phyloP scores from a whole-genome alignment of 805 yeast genomes.

The Tetrapisispora fleetii region DNA sequence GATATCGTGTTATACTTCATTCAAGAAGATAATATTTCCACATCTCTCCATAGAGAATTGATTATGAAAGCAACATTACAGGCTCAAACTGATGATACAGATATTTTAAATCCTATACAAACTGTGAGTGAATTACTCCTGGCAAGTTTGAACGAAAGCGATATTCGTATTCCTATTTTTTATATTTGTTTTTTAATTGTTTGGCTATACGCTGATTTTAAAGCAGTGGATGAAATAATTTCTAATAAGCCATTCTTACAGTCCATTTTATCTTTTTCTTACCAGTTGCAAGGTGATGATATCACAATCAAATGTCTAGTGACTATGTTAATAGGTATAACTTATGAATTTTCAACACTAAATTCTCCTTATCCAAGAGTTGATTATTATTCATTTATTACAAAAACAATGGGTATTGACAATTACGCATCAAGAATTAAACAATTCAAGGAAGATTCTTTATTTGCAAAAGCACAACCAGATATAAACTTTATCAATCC shows the following conservation, averaged over 20 bases:
- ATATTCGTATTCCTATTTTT: constrained; percentile 69
- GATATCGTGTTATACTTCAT: constrained; percentile 54
- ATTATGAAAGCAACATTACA: constrained; percentile 36
- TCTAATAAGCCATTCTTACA: constrained; percentile 56
- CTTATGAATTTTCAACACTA: constrained; percentile 71
- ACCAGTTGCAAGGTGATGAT: constrained; percentile 42
- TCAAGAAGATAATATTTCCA: constrained; percentile 32
- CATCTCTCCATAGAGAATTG: constrained; percentile 37
- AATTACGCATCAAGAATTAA: constrained; percentile 64
- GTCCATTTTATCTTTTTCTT: constrained; percentile 56
- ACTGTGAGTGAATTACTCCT: constrained; percentile 68
- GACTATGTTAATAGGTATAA: constrained; percentile 59
- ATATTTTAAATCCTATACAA: constrained; percentile 53
- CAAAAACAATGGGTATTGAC: constrained; percentile 68
- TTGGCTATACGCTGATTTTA: constrained; percentile 71
- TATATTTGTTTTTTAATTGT: constrained; percentile 62
- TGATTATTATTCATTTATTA: constrained; percentile 52
- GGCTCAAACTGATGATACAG: constrained; percentile 36
- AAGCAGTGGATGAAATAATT: constrained; percentile 67
- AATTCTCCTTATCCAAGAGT: constrained; percentile 45
- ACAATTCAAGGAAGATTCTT: constrained; percentile 53
- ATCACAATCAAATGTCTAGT: constrained; percentile 63
- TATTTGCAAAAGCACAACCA: constrained; percentile 45
- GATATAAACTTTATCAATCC: constrained; percentile 40
- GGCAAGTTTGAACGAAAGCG: constrained; percentile 49